Percentiles rank a stretch among this genome's conserved stretches.
phyloP scores from a whole-genome alignment of 208 protist genomes.

The Trypanosoma melophagium region DNA sequence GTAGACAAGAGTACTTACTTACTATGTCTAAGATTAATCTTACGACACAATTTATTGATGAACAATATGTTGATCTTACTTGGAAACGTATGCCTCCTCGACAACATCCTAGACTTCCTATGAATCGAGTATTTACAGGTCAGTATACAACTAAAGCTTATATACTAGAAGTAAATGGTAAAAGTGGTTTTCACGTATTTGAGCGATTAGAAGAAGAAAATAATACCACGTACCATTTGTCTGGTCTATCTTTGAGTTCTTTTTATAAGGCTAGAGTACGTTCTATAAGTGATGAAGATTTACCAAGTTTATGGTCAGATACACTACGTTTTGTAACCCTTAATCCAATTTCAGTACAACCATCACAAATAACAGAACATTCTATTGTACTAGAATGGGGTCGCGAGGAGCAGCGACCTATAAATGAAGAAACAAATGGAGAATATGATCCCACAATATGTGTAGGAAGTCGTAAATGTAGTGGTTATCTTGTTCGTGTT shows the following conservation, averaged over 20 bases:
- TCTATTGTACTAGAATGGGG: conserved; percentile 70
- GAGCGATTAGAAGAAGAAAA: conserved; percentile 21
- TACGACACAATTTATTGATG: conserved; percentile 48
- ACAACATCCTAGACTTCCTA: conserved; percentile 13
- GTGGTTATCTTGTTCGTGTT: conserved; percentile 38
- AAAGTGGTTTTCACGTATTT: conserved; percentile 31
- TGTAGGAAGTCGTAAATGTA: conserved; percentile 28
- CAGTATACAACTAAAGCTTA: conserved; percentile 45
- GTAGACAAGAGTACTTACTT: conserved; percentile 56
- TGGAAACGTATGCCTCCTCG: conserved; percentile 53
- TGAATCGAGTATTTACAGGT: conserved; percentile 41
- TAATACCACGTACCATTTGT: conserved; percentile 42
- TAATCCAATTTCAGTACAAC: conserved; percentile 49
- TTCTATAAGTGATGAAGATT: conserved; percentile 55
- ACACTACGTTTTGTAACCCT: conserved; percentile 65
- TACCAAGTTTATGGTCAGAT: conserved; percentile 68
- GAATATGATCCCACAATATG: conserved; percentile 26
- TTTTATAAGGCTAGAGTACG: conserved; percentile 62
- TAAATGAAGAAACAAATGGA: background rate
- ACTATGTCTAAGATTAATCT: conserved; percentile 71
- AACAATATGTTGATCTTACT: conserved; percentile 63
- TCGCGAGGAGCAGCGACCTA: conserved; percentile 52
- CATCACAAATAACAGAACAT: conserved; percentile 73
- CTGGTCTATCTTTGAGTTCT: conserved; percentile 52
- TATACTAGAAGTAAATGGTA: conserved; percentile 56